Percentiles rank a stretch among this genome's conserved stretches.
Conservation (phyloP, 2,329 filamentous ascomycete genomes). For the Stenocarpella maydis region DNA sequence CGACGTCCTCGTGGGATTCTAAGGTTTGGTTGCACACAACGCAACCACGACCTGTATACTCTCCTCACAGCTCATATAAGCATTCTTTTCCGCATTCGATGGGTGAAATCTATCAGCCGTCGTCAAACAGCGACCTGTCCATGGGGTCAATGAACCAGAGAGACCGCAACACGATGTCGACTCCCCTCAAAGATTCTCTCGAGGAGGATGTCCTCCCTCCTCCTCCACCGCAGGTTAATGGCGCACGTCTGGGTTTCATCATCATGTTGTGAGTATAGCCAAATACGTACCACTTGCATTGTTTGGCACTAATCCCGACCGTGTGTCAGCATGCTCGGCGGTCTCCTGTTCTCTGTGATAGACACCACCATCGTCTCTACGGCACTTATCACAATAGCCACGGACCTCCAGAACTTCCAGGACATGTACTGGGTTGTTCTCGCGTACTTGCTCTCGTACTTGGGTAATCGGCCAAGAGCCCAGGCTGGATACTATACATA, state of each 20-base stretch:
- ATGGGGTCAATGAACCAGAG: slow-evolving; percentile 25
- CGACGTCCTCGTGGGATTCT: neutral
- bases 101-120: slow-evolving; percentile 7
- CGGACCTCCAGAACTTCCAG: slow-evolving; percentile 59
- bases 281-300: neutral
- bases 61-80: slow-evolving; percentile 20
- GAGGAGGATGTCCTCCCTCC: slow-evolving; percentile 9
- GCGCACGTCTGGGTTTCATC: slow-evolving; percentile 26
- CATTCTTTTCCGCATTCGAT: neutral
- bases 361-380: slow-evolving; percentile 68
- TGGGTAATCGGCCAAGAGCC: slow-evolving; percentile 50
- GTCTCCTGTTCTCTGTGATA: slow-evolving; percentile 64
- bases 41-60: slow-evolving; percentile 25
- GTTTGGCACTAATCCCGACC: neutral
- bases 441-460: slow-evolving; percentile 64
- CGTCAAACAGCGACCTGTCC: slow-evolving; percentile 29
- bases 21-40: slow-evolving; percentile 14
- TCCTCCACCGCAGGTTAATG: slow-evolving; percentile 12
- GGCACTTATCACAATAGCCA: slow-evolving; percentile 63
- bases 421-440: slow-evolving; percentile 64
- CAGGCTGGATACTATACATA: neutral
- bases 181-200: slow-evolving; percentile 21
- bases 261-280: slow-evolving; percentile 29
- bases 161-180: slow-evolving; percentile 26
- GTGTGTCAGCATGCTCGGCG: slow-evolving; percentile 54